Base-by-base conservation (phyloP, 768 basidiomycete genomes). In the Panellus pusillus region DNA sequence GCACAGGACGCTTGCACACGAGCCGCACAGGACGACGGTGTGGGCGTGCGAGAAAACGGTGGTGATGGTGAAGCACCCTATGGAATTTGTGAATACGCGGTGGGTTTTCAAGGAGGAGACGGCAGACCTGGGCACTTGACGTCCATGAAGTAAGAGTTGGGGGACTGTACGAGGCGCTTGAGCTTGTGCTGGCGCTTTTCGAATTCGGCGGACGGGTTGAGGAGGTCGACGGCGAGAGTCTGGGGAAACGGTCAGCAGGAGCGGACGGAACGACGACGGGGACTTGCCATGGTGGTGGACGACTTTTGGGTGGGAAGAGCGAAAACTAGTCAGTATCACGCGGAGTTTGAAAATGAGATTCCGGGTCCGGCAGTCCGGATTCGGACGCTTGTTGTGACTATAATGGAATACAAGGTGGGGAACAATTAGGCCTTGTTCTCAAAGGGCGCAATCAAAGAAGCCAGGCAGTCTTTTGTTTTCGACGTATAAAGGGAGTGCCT, bases 81-180 rank as follows among this genome's bases (percentile, higher is more conserved):
- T 7, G 41, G 52, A 39, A 63, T 60, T 58, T 20, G 52, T 24
- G 56, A 47, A 50, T 9, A 35, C 3, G 7, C 61, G 62, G 57
- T 50, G 50, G 47, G 52, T 42, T 13, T 27, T 39, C 31, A 37
- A 57, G 54, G 61, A 57, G 49, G 44, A 27, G 32, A 6, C 35
- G 9, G 76, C 86, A 55, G 57, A 93, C 92, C 94, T 65, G 96
- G 87, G 78, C 96, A 98, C 76, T 98, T 99, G 66, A 98, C 95
- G 68, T 99, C 97, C 97, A 99, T 98, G 79, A 98, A 98, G 79
- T 92, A 98, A 32, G 96, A 98, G 78, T 98, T 93, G 61, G 97
- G 97, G 48, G 88, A 88, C 77, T 98, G 97, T 65, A 99, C 97
- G 66, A 98, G 87, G 72, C 94, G 89, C 84, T 99, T 98, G 74